Base-by-base conservation (phyloP, 2,329 filamentous ascomycete species). In the Pseudogymnoascus destructans region DNA sequence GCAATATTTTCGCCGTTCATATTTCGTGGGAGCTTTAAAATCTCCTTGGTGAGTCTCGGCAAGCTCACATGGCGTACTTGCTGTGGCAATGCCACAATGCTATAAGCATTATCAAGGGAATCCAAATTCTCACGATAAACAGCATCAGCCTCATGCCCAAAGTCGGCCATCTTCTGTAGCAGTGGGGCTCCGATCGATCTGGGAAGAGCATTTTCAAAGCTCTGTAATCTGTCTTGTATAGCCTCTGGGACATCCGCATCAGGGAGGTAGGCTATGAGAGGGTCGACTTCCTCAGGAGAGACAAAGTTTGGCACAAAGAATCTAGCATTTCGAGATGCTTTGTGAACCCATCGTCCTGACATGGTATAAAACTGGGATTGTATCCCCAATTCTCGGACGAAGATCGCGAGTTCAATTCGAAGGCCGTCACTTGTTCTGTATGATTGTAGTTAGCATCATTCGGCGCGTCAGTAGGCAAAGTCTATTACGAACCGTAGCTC, bases 321-420 rank as follows among this genome's bases (percentile, higher is more conserved):
- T 23, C 70, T 68, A 35, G 75, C 67, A 10, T 60, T 57, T 10
- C 60, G 61, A 6, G 71, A 65, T 3, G 19, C 57, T 13, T 69
- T 64, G 62, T 76, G 71, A 17, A 71, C 60, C 76, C 77, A 79
- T 60, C 70, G 72, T 8, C 78, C 78, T 55, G 73, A 70, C 64
- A 76, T 72, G 5, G 73, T 75, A 64, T 76, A 76, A 64, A 77
- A 77, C 59, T 80, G 77, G 33, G 68, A 70, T 25, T 70, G 64
- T 3, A 32, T 62, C 1, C 67, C 69, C 19, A 77, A 36, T 40
- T 73, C 68, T 52, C 73, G 72, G 3, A 79, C 69, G 61, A 74
- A 79, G 25, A 80, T 73, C 3, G 73, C 77, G 52, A 80, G 67
- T 11, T 76, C 67, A 23, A 59, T 63, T 19, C 58, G 32, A 23